Base-by-base conservation (phyloP, 2,329 filamentous ascomycete species). In the Coniosporium tulheliwenetii region DNA sequence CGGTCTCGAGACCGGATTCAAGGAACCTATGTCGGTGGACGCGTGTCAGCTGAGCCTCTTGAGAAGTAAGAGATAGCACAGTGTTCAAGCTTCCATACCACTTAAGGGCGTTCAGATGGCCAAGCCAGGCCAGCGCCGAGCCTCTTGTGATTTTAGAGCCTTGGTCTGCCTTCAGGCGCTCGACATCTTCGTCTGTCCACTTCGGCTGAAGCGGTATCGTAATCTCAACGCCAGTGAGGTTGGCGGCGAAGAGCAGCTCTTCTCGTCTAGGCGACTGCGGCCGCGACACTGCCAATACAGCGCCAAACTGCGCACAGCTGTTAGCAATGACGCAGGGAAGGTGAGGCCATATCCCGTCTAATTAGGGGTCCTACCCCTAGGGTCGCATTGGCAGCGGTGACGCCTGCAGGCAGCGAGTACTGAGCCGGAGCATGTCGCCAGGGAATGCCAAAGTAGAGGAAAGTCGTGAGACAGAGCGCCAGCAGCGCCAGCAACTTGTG, bases 111-210 rank as follows among this genome's bases (percentile, higher is more conserved):
- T 59, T 54, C 34, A 62, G 47, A 46, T 65, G 62, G 15, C 59
- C 59, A 40, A 64, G 47, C 61, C 61, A 64, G 10, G 62, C 62
- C 43, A 61, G 37, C 1, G 57, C 57, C 34, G 55, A 59, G 8
- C 61, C 61, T 30, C 47, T 52, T n/a, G 47, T 52, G 13, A 63
- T 55, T 1, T 34, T 49, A 13, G 52, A 59, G 5, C 54, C 48
- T 12, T 54, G 44, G 2, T 47, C 46, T 3, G 51, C 45, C 26
- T 47, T 47, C 26, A 65, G 48, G 5, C 30, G 37, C 4, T 47
- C 31, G 8, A 63, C 34, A 43, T 63, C 52, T n/a, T 41, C 44
- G 5, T 58, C 54, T 3, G 53, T 57, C 61, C 61, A 64, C 7
- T 38, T 35, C 26, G 60, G 57, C 39, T 64, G 60, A 1, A 46